Conservation (phyloP, 805 yeast genomes). For the Candida rishiriensis region DNA sequence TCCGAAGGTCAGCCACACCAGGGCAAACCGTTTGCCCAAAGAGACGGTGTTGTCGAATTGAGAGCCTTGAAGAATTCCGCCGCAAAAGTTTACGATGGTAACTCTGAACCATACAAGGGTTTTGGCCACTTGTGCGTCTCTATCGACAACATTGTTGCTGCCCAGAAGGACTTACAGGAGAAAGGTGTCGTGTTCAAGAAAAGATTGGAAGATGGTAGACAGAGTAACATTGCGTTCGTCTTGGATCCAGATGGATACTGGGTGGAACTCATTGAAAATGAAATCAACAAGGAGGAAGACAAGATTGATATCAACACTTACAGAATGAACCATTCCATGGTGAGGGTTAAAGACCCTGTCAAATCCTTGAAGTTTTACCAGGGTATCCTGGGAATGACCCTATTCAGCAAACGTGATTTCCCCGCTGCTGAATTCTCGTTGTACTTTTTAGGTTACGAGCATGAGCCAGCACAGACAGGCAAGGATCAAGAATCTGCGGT, state of each 20-base stretch:
- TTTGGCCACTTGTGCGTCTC: constrained; percentile 92
- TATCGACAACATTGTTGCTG: constrained; percentile 67
- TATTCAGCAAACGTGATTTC: constrained; percentile 52
- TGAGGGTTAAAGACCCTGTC: constrained; percentile 82
- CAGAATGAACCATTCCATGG: constrained; percentile 85
- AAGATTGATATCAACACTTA: constrained; percentile 37
- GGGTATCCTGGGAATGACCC: constrained; percentile 75
- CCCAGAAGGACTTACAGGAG: constrained; percentile 54
- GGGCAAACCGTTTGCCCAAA: constrained; percentile 34
- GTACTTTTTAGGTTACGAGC: constrained; percentile 78
- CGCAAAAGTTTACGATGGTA: constrained; percentile 71
- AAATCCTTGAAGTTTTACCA: constrained; percentile 74
- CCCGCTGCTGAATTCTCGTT: constrained; percentile 75
- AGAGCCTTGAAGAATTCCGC: constrained; percentile 67
- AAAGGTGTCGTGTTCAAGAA: constrained; percentile 76
- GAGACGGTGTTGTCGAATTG: constrained; percentile 75
- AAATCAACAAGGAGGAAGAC: constrained; percentile 36
- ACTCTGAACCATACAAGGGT: constrained; percentile 79
- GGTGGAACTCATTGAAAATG: constrained; percentile 80
- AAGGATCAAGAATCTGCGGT: constrained; percentile 31
- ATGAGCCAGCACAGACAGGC: constrained; percentile 39
- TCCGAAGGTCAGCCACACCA: constrained; percentile 36
- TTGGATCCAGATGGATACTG: constrained; percentile 96
- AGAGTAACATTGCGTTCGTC: constrained; percentile 87
- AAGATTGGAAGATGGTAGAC: constrained; percentile 84